phyloP scores from a whole-genome alignment of 331 rosid species.

The Prunus yedoensis region DNA sequence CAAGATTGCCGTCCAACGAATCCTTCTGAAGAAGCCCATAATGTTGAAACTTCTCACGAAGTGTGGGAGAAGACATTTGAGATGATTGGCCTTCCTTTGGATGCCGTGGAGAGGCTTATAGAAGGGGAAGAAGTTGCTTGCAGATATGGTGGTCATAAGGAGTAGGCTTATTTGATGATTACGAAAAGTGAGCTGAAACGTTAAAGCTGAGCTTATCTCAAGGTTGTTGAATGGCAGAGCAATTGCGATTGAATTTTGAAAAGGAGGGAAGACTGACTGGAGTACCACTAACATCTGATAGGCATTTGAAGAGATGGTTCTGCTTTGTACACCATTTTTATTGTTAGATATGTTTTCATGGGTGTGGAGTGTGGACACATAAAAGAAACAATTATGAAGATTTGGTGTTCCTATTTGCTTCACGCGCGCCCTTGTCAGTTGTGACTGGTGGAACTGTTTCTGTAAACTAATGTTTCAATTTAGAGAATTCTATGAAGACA shows the following conservation, averaged over 20 bases:
- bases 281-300: background rate
- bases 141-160: conserved; percentile 50
- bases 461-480: background rate
- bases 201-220: background rate
- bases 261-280: background rate
- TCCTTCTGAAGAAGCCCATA: conserved; percentile 92
- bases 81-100: conserved; percentile 76
- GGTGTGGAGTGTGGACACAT: background rate
- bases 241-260: too few species aligned
- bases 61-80: conserved; percentile 95
- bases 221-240: background rate
- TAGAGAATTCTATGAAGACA: background rate
- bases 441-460: background rate
- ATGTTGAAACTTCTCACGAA: conserved; percentile 49
- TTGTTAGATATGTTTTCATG: background rate
- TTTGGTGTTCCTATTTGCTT: background rate
- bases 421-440: background rate
- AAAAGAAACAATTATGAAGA: background rate
- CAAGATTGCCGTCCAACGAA: conserved; percentile 85
- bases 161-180: conserved; percentile 28
- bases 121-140: conserved; percentile 70
- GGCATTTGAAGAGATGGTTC: background rate
- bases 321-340: background rate
- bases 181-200: background rate
- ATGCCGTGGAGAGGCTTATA: conserved; percentile 72